These are phyloP conservation scores for Escallonia herrerae DNA, from an alignment of 129 eudicot species.

Conservation along the genomic window DNA sequence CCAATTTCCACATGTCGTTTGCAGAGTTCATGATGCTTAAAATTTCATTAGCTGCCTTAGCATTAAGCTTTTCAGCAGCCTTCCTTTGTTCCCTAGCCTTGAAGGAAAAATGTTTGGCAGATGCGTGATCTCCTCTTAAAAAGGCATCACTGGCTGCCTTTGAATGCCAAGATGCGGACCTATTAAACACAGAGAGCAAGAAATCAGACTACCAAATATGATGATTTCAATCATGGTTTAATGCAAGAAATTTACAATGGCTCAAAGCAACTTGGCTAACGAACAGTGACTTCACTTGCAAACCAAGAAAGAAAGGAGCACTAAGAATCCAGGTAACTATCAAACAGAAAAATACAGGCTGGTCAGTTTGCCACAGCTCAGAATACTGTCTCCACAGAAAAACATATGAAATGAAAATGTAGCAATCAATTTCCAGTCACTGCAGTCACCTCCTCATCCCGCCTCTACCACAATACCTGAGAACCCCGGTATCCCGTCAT, in stretches of 20 bases:
- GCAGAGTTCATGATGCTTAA: conserved; percentile 42
- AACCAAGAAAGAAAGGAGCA: too few species aligned
- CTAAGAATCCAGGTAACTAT: too few species aligned
- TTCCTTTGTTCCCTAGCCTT: conserved; percentile 77
- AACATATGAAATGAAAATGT: too few species aligned
- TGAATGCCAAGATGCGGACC: conserved; percentile 79
- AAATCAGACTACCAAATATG: background rate
- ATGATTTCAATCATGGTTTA: background rate
- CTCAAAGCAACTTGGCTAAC: background rate
- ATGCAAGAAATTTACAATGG: background rate
- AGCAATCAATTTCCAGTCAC: too few species aligned
- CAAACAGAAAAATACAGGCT: too few species aligned
- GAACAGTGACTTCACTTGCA: background rate
- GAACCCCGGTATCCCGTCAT: too few species aligned
- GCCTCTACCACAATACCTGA: too few species aligned
- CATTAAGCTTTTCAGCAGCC: conserved; percentile 63
- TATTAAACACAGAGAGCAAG: conserved; percentile 18
- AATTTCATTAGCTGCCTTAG: conserved; percentile 74
- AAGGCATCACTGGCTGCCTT: conserved; percentile 83
- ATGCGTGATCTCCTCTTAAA: conserved; percentile 62
- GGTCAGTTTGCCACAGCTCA: too few species aligned
- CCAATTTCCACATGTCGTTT: conserved; percentile 82
- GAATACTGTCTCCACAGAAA: too few species aligned
- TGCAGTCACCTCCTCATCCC: too few species aligned
- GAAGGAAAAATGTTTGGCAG: conserved; percentile 55